Conservation (phyloP, 441 rosid genomes). For the Caryocar brasiliense region DNA sequence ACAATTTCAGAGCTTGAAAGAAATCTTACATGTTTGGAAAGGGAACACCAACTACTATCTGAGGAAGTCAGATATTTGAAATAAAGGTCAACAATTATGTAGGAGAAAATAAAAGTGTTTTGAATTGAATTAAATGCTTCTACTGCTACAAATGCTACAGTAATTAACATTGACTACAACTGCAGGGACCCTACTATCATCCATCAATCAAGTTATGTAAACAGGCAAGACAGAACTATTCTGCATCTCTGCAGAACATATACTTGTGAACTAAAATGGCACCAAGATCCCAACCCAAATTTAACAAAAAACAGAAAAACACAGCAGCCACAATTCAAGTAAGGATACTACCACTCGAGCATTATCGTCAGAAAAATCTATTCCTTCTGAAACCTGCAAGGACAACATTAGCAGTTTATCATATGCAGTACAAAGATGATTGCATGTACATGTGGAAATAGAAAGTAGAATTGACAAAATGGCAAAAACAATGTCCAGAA, state of each 20-base stretch:
- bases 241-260: neutral
- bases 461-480: neutral
- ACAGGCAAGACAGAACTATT: no score
- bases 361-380: conserved; percentile 91
- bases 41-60: conserved; percentile 96
- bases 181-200: no score
- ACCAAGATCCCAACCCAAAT: neutral
- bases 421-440: neutral
- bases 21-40: conserved; percentile 83
- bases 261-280: conserved; percentile 5
- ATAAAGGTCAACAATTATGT: conserved; percentile 2
- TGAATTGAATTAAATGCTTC: neutral
- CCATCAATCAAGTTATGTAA: no score
- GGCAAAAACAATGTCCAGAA: neutral
- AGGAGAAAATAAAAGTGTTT: neutral
- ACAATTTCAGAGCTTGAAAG: conserved; percentile 3
- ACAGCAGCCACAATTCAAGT: conserved; percentile 7
- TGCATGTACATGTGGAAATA: neutral
- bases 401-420: conserved; percentile 2
- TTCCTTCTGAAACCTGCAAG: conserved; percentile 94
- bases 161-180: neutral
- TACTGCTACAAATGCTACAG: neutral
- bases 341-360: conserved; percentile 98
- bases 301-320: neutral
- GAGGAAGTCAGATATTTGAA: conserved; percentile 42